Evolutionary conservation across 192 early-diverging fungal genomes (phyloP).

Genomic region (Blastocladiella britannica): DNA sequence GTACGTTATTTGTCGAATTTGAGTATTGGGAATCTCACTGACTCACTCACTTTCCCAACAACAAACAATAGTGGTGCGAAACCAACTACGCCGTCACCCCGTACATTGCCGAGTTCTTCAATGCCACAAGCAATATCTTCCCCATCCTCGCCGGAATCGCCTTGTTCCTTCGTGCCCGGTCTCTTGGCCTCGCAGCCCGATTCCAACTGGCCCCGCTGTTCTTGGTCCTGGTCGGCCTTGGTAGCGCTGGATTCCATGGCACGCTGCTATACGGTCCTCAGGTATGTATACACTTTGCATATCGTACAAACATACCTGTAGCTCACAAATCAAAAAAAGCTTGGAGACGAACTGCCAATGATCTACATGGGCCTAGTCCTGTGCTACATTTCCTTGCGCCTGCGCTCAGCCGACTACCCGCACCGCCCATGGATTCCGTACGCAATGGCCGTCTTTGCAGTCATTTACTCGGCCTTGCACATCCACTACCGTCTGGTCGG

Average conservation of each 20-base stretch:
- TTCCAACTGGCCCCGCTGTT: neutral
- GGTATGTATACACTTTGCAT: neutral
- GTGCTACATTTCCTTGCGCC: neutral
- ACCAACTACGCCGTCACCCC: constrained; percentile 38
- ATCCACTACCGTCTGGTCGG: neutral
- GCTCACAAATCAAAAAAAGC: too few relatives aligned
- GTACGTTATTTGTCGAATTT: too few relatives aligned
- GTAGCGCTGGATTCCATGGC: neutral
- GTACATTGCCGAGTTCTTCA: constrained; percentile 51
- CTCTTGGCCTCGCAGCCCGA: too few relatives aligned
- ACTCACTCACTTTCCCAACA: too few relatives aligned
- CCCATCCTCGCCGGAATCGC: constrained; percentile 18
- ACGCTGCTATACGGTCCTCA: neutral
- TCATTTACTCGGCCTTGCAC: neutral
- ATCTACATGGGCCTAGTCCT: too few relatives aligned
- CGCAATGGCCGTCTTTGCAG: neutral
- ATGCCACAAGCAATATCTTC: constrained; percentile 25
- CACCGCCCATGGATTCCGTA: neutral
- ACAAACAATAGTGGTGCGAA: too few relatives aligned
- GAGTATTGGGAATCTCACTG: too few relatives aligned
- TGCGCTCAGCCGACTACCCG: neutral
- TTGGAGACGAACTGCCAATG: neutral
- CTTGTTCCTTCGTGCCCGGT: too few relatives aligned
- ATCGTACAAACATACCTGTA: too few relatives aligned
- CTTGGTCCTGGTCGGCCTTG: neutral